Conservation (phyloP, 2,329 filamentous ascomycete species). For the Aspergillus pseudonomiae region DNA sequence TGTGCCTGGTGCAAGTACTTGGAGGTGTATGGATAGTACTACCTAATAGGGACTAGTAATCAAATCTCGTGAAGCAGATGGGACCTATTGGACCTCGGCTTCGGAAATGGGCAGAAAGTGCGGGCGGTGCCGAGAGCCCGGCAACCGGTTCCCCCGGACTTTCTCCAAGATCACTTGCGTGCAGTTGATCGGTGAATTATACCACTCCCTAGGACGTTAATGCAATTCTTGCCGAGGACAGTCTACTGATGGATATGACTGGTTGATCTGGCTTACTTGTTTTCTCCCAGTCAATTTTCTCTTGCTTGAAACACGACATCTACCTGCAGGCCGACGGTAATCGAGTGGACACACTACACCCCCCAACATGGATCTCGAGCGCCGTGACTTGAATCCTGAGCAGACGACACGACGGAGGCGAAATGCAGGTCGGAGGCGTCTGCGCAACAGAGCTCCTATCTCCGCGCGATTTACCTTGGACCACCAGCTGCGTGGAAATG, state of each 20-base stretch:
- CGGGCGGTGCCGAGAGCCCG: slow-evolving; percentile 35
- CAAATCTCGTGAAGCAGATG: slow-evolving; percentile 21
- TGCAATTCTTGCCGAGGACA: not conserved
- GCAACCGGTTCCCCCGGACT: slow-evolving; percentile 31
- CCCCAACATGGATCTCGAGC: slow-evolving; percentile 48
- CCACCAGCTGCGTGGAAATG: slow-evolving; percentile 80
- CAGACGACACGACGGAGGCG: slow-evolving; percentile 56
- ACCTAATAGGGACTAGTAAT: slow-evolving; percentile 4
- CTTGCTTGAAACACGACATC: slow-evolving; percentile 6
- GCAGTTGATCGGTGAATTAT: slow-evolving; percentile 9
- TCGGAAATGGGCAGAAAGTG: slow-evolving; percentile 35
- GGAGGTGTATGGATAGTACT: not conserved
- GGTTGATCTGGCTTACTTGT: slow-evolving; percentile 6
- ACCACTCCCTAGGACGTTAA: slow-evolving; percentile 1
- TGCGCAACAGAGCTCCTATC: slow-evolving; percentile 69
- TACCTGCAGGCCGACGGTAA: slow-evolving; percentile 25
- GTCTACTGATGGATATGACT: slow-evolving; percentile 4
- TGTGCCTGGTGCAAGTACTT: not conserved
- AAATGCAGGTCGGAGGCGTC: slow-evolving; percentile 48
- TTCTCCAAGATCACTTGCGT: slow-evolving; percentile 24
- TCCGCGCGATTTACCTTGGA: slow-evolving; percentile 82
- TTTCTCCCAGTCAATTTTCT: slow-evolving; percentile 13
- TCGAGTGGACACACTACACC: slow-evolving; percentile 14
- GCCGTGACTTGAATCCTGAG: slow-evolving; percentile 41
- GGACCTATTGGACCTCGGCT: slow-evolving; percentile 37